These are phyloP conservation scores for Akanthomyces lecanii DNA, from an alignment of 2,329 filamentous ascomycete genomes.

Conservation along the genomic window DNA sequence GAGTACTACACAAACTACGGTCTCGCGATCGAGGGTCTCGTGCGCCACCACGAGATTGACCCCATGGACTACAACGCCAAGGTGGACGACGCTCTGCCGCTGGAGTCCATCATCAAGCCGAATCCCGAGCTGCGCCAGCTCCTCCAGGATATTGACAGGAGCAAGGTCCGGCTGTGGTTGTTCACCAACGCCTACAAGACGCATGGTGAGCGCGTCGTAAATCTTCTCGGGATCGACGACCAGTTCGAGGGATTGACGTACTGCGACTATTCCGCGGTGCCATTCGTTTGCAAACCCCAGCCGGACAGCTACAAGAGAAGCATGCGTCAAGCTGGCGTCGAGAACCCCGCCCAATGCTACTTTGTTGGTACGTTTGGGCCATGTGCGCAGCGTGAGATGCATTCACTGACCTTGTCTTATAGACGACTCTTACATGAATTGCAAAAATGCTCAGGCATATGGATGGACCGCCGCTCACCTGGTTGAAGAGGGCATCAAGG, in stretches of 20 bases:
- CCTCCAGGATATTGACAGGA: slow-evolving; percentile 75
- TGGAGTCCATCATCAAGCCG: slow-evolving; percentile 79
- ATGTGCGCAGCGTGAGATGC: fast-evolving
- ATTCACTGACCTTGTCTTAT: not conserved
- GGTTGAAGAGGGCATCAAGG: slow-evolving; percentile 67
- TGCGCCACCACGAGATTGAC: slow-evolving; percentile 91
- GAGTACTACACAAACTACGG: slow-evolving; percentile 96
- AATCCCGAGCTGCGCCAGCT: slow-evolving; percentile 69
- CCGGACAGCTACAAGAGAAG: slow-evolving; percentile 81
- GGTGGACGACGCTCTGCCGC: slow-evolving; percentile 89
- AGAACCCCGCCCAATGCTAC: slow-evolving; percentile 68
- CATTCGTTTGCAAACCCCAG: slow-evolving; percentile 83
- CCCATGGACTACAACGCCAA: slow-evolving; percentile 90
- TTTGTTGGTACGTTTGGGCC: slow-evolving; percentile 71
- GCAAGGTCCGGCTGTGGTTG: slow-evolving; percentile 85
- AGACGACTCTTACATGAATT: slow-evolving; percentile 89
- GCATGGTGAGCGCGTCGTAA: slow-evolving; percentile 78
- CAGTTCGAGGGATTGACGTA: slow-evolving; percentile 93
- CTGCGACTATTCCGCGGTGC: slow-evolving; percentile 76
- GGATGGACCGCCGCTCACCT: slow-evolving; percentile 88
- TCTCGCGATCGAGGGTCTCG: slow-evolving; percentile 91
- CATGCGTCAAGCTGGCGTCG: slow-evolving; percentile 76
- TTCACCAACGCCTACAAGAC: slow-evolving; percentile 95
- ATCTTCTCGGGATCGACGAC: slow-evolving; percentile 76
- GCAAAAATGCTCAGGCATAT: slow-evolving; percentile 66